Conservation (phyloP, 352 stramenopile genomes). For the Globisporangium carolinianum region DNA sequence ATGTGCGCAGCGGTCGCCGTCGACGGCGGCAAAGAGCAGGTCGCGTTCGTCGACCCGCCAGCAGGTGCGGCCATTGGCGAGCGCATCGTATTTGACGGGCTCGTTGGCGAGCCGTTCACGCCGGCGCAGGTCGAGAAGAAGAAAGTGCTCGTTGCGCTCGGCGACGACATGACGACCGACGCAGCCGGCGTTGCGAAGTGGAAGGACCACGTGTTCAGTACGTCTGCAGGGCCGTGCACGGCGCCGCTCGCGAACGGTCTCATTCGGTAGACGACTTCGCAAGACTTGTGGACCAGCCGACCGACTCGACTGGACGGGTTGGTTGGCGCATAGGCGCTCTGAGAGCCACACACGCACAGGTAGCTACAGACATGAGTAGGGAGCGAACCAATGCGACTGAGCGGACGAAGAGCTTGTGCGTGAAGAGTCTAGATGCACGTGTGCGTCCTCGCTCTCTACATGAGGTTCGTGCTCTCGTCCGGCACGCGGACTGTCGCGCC, state of each 20-base stretch:
- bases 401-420: too few relatives aligned
- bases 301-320: too few relatives aligned
- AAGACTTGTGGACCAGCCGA: too few relatives aligned
- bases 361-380: too few relatives aligned
- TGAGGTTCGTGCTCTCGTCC: conserved; percentile 86
- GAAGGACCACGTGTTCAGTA: conserved; percentile 74
- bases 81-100: conserved; percentile 61
- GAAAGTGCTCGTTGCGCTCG: conserved; percentile 75
- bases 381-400: too few relatives aligned
- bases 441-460: conserved; percentile 35
- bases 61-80: conserved; percentile 67
- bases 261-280: conserved; percentile 48
- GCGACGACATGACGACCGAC: conserved; percentile 81
- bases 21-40: conserved; percentile 70
- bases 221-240: conserved; percentile 67
- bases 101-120: conserved; percentile 66
- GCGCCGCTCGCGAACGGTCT: conserved; percentile 63
- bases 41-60: conserved; percentile 82
- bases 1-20: conserved; percentile 73
- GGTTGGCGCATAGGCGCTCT: background rate
- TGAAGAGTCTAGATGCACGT: too few relatives aligned
- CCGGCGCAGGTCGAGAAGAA: conserved; percentile 87
- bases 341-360: background rate
- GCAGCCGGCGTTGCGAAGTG: conserved; percentile 71
- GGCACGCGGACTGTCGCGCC: conserved; percentile 83